phyloP scores from a whole-genome alignment of 768 basidiomycete species.

The Sporobolomyces phaffii region DNA sequence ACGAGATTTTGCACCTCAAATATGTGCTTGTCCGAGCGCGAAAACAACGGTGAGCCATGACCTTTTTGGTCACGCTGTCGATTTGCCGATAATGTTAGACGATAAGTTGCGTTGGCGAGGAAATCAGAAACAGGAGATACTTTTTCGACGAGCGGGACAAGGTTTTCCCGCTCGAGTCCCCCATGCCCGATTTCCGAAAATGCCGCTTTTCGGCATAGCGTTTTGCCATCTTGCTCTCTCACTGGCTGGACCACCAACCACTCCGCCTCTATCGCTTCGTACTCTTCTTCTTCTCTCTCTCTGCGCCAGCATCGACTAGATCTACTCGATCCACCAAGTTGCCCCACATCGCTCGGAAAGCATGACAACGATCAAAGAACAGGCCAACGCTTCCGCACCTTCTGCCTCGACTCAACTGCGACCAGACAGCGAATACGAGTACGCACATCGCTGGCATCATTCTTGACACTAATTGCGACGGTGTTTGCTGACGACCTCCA shows the following conservation, averaged over 20 bases:
- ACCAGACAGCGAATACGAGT: constrained; percentile 31
- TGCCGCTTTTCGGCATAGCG: neutral
- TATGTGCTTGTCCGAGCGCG: no score
- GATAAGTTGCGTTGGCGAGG: no score
- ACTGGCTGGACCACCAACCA: neutral
- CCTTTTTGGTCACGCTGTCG: no score
- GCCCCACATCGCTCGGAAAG: neutral
- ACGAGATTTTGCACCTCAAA: no score
- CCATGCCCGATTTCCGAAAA: neutral
- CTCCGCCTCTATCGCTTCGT: neutral
- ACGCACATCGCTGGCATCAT: neutral
- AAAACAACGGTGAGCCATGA: no score
- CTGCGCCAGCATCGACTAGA: no score
- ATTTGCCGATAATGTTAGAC: no score
- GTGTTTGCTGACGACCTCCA: neutral
- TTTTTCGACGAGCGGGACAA: neutral
- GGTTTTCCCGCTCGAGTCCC: neutral
- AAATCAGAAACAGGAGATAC: neutral
- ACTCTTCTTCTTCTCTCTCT: neutral
- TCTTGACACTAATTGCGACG: neutral
- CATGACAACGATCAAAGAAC: constrained; percentile 13
- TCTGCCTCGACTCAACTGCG: neutral
- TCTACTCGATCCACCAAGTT: no score
- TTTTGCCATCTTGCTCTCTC: constrained; percentile 4
- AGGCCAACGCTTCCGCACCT: neutral